Percentiles rank a stretch among this genome's conserved stretches.
Evolutionary conservation across 2,329 filamentous ascomycete genomes (phyloP).

Genomic region (Penicillium decumbens): DNA sequence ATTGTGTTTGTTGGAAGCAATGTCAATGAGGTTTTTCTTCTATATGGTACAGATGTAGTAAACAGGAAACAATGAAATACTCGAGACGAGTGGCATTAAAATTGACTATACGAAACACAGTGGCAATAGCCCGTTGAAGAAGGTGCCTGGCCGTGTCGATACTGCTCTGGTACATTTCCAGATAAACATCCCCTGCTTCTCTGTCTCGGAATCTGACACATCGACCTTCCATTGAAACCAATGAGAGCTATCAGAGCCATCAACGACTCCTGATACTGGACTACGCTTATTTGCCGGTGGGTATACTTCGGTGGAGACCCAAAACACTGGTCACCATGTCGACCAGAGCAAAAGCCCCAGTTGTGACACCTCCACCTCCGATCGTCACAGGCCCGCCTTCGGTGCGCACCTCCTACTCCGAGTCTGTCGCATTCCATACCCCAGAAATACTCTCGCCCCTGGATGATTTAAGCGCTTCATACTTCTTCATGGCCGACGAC

Average conservation of each 20-base stretch:
- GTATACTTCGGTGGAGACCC: constrained; percentile 23
- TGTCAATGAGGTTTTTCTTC: not conserved
- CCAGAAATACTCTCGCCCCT: constrained; percentile 30
- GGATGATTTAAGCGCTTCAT: constrained; percentile 25
- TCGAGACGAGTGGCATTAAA: not conserved
- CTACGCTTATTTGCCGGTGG: constrained; percentile 18
- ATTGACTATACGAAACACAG: not conserved
- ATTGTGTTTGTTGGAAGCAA: constrained; percentile 12
- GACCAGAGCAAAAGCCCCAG: constrained; percentile 21
- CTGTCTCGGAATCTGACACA: not conserved
- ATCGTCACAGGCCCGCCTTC: constrained; percentile 22
- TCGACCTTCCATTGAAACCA: not conserved
- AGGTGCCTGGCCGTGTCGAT: constrained; percentile 9
- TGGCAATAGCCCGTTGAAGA: not conserved
- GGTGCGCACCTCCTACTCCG: constrained; percentile 25
- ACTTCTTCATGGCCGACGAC: constrained; percentile 32
- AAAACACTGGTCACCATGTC: constrained; percentile 34
- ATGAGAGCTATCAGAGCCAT: constrained; percentile 11
- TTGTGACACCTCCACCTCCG: constrained; percentile 20
- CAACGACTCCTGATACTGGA: not conserved
- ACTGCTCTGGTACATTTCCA: not conserved
- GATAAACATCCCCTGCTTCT: not conserved
- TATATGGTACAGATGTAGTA: not conserved
- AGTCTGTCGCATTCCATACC: constrained; percentile 35
- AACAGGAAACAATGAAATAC: not conserved